A percentile compares a stretch with the other conserved stretches of the same genome.
These are phyloP conservation scores for Nissolia schottii DNA, from an alignment of 306 rosid species.

Conservation along the genomic window DNA sequence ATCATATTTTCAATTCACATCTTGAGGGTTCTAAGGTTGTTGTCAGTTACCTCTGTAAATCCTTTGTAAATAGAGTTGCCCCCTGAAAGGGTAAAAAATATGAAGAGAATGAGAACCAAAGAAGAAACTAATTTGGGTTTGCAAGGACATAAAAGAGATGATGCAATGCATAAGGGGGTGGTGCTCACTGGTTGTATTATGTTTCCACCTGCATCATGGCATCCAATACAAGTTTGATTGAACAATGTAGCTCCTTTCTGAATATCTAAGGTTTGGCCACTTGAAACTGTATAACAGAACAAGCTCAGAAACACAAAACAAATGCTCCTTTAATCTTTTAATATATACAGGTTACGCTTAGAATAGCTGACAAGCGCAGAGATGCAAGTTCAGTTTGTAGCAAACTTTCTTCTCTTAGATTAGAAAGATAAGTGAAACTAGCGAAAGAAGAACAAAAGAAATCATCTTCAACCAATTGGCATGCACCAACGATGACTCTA, in stretches of 20 bases:
- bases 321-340: background rate
- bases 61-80: slow-evolving; percentile 67
- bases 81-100: slow-evolving; percentile 43
- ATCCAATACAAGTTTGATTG: slow-evolving; percentile 76
- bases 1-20: background rate
- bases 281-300: slow-evolving; percentile 40
- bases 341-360: background rate
- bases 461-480: no score
- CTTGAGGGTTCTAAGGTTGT: background rate
- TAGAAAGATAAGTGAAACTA: no score
- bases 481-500: no score
- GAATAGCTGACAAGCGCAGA: background rate
- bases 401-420: no score
- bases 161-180: background rate
- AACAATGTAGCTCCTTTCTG: slow-evolving; percentile 75
- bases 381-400: background rate
- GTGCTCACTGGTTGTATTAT: slow-evolving; percentile 76
- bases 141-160: background rate
- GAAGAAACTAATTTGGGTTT: background rate
- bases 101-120: slow-evolving; percentile 8
- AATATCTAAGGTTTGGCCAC: slow-evolving; percentile 59
- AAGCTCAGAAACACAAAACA: background rate
- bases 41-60: slow-evolving; percentile 70
- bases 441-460: no score
- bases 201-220: slow-evolving; percentile 88